These are phyloP conservation scores for Aurantiochytrium sp. DNA, from an alignment of 108 stramenopile genomes.

Conservation along the genomic window DNA sequence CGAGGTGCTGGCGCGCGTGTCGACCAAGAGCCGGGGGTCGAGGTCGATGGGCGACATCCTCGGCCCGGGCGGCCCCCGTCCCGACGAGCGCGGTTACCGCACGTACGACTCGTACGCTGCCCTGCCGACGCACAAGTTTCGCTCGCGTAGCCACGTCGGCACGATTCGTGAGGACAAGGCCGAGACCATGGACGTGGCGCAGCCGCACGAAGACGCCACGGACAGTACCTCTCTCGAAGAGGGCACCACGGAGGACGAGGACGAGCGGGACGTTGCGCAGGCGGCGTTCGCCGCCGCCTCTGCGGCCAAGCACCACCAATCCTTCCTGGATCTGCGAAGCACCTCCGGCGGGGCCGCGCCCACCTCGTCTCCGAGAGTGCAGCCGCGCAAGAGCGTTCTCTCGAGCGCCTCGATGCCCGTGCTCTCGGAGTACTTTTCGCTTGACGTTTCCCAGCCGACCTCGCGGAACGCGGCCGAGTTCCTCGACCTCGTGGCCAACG, in stretches of 20 bases:
- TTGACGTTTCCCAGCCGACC: slow-evolving; percentile 8
- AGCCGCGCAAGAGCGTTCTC: not conserved
- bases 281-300: not conserved
- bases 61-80: not conserved
- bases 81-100: not conserved
- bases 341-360: too few relatives aligned
- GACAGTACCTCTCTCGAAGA: not conserved
- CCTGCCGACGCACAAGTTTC: not conserved
- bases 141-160: not conserved
- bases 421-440: not conserved
- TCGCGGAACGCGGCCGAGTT: not conserved
- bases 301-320: slow-evolving; percentile 6
- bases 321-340: not conserved
- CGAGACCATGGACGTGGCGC: not conserved
- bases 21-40: not conserved
- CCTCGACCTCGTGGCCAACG: not conserved
- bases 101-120: not conserved
- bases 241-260: not conserved
- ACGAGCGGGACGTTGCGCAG: not conserved
- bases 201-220: not conserved
- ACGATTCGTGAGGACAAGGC: not conserved
- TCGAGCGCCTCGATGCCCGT: not conserved
- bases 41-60: not conserved
- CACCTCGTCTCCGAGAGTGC: too few relatives aligned
- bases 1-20: not conserved